phyloP scores from a whole-genome alignment of 2,329 filamentous ascomycete species.

The Trichoderma semiorbis region DNA sequence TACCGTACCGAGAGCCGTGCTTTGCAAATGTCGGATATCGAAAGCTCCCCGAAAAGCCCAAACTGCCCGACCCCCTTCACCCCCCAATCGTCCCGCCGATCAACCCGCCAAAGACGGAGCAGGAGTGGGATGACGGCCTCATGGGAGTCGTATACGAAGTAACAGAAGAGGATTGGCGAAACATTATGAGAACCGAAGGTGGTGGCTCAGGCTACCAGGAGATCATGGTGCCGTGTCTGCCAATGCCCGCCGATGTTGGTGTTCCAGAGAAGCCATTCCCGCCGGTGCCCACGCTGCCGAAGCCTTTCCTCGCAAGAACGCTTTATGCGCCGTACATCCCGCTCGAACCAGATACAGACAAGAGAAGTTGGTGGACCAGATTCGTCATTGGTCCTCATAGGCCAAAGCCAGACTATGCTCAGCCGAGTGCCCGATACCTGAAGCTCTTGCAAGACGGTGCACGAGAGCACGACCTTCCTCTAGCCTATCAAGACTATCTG shows the following conservation, averaged over 20 bases:
- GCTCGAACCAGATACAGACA: slow-evolving; percentile 31
- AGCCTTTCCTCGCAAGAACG: slow-evolving; percentile 78
- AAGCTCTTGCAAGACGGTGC: slow-evolving; percentile 77
- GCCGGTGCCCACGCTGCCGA: slow-evolving; percentile 48
- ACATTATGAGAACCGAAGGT: slow-evolving; percentile 87
- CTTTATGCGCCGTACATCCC: slow-evolving; percentile 65
- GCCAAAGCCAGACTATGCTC: slow-evolving; percentile 68
- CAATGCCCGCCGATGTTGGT: slow-evolving; percentile 55
- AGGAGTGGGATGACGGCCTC: slow-evolving; percentile 71
- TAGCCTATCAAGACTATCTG: slow-evolving; percentile 74
- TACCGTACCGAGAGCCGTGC: slow-evolving; percentile 87
- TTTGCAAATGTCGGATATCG: slow-evolving; percentile 77
- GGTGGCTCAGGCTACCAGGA: slow-evolving; percentile 83
- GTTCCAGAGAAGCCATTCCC: slow-evolving; percentile 63
- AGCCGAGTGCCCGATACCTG: slow-evolving; percentile 80
- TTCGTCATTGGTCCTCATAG: slow-evolving; percentile 49
- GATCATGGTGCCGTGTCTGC: slow-evolving; percentile 72
- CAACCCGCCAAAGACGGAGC: slow-evolving; percentile 23
- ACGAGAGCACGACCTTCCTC: slow-evolving; percentile 72
- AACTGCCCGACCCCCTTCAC: slow-evolving; percentile 33
- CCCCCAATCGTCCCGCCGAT: slow-evolving; percentile 30
- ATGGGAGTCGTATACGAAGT: slow-evolving; percentile 96
- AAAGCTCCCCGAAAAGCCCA: slow-evolving; percentile 43
- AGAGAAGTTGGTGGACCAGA: slow-evolving; percentile 43
- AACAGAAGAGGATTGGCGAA: slow-evolving; percentile 73